Evolutionary conservation across 2,329 filamentous ascomycete species (phyloP), one percentile per base, ranked within the genome.

Genomic region (Pseudohalonectria lignicola): DNA sequence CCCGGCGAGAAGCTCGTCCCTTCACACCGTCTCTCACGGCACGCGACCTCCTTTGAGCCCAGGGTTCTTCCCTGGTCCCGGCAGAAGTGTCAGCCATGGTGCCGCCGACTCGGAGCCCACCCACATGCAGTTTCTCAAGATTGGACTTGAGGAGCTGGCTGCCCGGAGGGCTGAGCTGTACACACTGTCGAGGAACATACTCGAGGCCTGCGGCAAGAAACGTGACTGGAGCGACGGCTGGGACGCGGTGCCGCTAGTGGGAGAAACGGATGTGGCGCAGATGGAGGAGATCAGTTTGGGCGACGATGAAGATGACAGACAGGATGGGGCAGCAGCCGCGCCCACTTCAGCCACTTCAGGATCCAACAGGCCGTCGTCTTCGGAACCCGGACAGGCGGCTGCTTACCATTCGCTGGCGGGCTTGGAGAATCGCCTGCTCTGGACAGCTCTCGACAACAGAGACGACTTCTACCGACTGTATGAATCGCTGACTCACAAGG

Each of bases 101-200:
- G 56, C 31, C 43, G 53, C 2, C 3, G 61, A 65, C 4, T 50
- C 51, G 2, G 60, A 76, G 36, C 53, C 52, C 9, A 44, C 62
- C 15, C 60, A 62, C 4, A 59, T 65, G 2, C 66, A 67, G 0
- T 74, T 77, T 39, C 58, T 72, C 13, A 79, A 78, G 43, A 51
- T 63, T 6, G 87, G 90, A 0, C 64, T 88, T 1, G 83, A 93
- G 52, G 83, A 93, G 39, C 66, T 96, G 18, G 85, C 88, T 26
- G 84, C 85, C 32, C 77, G 79, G 43, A 74, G 90, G 49, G 90
- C 86, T 5, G 86, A 94, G 51, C 68, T 96, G 3, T 82, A 86
- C 43, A 65, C 85, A 40, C 63, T 94, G 30, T 88, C 86, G 8
- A 72, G 90, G 39, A 86, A 84, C 44, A 74, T 92, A 5, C 65